phyloP scores from a whole-genome alignment of 306 rosid genomes.

The Quercus wislizeni region DNA sequence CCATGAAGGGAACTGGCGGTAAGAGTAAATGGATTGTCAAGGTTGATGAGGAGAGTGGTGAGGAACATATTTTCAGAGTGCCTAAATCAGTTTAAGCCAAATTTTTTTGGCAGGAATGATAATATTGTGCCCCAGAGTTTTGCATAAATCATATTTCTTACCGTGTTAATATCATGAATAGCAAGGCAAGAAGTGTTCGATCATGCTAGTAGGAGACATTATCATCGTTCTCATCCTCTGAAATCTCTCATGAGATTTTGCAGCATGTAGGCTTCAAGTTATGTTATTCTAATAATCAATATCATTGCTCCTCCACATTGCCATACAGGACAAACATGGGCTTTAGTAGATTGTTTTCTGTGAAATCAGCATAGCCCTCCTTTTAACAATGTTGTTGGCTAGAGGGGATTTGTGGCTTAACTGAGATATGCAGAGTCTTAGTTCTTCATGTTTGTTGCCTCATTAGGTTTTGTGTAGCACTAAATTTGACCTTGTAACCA shows the following conservation, averaged over 20 bases:
- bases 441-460: too few relatives aligned
- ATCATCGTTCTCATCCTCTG: background rate
- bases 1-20: conserved; percentile 5
- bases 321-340: background rate
- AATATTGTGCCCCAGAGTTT: background rate
- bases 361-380: background rate
- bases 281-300: background rate
- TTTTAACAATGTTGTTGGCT: too few relatives aligned
- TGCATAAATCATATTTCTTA: background rate
- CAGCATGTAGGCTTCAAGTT: background rate
- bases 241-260: background rate
- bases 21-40: conserved; percentile 60
- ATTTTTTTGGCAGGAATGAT: conserved; percentile 3
- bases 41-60: conserved; percentile 68
- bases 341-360: background rate
- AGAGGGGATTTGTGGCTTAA: too few relatives aligned
- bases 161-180: background rate
- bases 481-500: too few relatives aligned
- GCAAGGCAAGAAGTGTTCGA: too few relatives aligned
- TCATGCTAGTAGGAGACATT: too few relatives aligned
- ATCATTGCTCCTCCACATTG: background rate
- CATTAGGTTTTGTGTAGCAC: too few relatives aligned
- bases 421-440: too few relatives aligned
- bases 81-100: conserved; percentile 14
- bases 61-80: conserved; percentile 60